Conservation (phyloP, 2,329 filamentous ascomycete genomes). For the Cercospora berteroae region DNA sequence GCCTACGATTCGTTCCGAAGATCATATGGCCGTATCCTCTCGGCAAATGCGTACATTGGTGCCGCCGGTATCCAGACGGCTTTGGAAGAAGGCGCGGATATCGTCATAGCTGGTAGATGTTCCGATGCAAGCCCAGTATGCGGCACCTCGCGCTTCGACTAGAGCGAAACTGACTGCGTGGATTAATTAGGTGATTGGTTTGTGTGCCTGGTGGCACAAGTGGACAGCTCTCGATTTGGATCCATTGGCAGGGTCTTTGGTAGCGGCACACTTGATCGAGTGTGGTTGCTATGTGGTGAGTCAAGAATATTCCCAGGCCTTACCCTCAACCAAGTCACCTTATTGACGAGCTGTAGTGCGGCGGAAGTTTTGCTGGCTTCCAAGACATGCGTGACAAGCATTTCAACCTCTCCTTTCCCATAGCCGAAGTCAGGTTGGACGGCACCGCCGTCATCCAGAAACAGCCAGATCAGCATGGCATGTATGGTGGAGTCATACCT, state of each 20-base stretch:
- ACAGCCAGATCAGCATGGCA: neutral
- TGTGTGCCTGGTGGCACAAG: neutral
- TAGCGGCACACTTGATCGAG: neutral
- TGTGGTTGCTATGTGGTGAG: neutral
- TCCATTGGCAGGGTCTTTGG: neutral
- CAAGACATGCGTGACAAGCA: neutral
- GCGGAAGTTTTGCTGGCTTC: neutral
- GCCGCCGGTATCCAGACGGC: neutral
- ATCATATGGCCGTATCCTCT: neutral
- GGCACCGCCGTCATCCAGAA: neutral
- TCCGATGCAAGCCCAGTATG: neutral
- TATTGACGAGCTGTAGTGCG: neutral
- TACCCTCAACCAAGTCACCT: neutral
- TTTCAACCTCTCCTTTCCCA: neutral
- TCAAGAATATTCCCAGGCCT: neutral
- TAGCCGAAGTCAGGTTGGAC: neutral
- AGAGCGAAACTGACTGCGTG: neutral
- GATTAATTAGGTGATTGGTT: neutral
- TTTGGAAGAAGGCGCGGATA: neutral
- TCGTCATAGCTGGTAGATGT: neutral
- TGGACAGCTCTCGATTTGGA: neutral
- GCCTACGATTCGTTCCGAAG: neutral
- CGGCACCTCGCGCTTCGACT: neutral
- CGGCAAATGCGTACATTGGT: neutral
- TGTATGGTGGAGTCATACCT: neutral